A percentile compares a stretch with the other conserved stretches of the same genome.
Evolutionary conservation across 1,284 basidiomycete genomes (phyloP).

Genomic region (Pyrrhoderma noxium): DNA sequence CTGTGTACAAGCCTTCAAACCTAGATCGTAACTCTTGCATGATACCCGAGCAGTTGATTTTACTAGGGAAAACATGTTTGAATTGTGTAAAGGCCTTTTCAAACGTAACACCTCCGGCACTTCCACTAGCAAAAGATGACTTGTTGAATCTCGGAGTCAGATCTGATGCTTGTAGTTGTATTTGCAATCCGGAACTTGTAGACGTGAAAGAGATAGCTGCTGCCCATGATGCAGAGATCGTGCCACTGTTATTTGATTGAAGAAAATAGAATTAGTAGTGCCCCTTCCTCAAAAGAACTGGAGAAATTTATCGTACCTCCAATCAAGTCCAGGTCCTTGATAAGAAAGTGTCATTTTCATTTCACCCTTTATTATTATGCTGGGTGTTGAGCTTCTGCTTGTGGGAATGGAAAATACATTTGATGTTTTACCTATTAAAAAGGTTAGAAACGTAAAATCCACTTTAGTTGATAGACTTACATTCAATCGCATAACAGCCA

Average conservation of each 20-base stretch:
- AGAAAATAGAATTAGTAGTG: too few relatives aligned
- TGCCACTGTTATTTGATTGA: slow-evolving; percentile 1
- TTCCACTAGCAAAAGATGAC: slow-evolving; percentile 11
- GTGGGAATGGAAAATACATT: slow-evolving; percentile 28
- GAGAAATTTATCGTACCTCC: slow-evolving; percentile 8
- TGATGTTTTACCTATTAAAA: slow-evolving; percentile 24
- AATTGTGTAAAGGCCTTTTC: slow-evolving; percentile 18
- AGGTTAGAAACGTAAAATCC: background rate
- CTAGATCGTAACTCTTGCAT: slow-evolving; percentile 23
- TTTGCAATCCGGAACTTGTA: background rate
- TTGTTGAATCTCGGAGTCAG: slow-evolving; percentile 5
- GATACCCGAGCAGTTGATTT: slow-evolving; percentile 23
- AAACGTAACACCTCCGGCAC: too few relatives aligned
- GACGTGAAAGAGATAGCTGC: slow-evolving; percentile 12
- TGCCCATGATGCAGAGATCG: slow-evolving; percentile 10
- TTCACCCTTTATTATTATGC: slow-evolving; percentile 27
- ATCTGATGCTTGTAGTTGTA: slow-evolving; percentile 4
- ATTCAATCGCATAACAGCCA: slow-evolving; percentile 7
- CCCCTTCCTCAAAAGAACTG: too few relatives aligned
- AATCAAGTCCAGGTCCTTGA: slow-evolving; percentile 9
- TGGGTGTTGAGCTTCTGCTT: slow-evolving; percentile 22
- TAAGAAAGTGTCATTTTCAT: slow-evolving; percentile 23
- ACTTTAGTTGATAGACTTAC: slow-evolving; percentile 4
- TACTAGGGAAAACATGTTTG: slow-evolving; percentile 21
- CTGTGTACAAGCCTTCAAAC: slow-evolving; percentile 28